Evolutionary conservation across 2,329 filamentous ascomycete species (phyloP).

Genomic region (Fusarium nanum): DNA sequence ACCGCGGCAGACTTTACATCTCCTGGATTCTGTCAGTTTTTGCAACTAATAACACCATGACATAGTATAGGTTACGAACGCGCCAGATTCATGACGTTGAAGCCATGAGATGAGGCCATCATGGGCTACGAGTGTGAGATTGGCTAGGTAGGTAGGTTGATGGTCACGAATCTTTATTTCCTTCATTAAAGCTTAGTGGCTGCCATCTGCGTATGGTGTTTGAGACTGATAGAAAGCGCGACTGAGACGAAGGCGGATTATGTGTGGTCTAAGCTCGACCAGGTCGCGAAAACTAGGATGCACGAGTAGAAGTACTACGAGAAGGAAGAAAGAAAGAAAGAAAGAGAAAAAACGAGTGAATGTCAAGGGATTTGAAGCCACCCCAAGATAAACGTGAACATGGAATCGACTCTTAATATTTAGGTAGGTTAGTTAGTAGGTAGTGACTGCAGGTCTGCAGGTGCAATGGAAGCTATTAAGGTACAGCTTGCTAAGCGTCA

Average conservation of each 20-base stretch:
- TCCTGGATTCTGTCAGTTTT: conserved; percentile 43
- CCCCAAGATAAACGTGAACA: not conserved
- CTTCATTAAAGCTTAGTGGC: conserved; percentile 6
- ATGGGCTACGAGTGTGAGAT: conserved; percentile 16
- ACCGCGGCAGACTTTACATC: conserved; percentile 51
- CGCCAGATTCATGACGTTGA: conserved; percentile 52
- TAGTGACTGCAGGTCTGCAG: no score
- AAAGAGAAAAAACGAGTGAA: not conserved
- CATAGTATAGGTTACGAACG: conserved; percentile 44
- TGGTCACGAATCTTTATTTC: conserved; percentile 2
- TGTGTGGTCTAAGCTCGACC: conserved; percentile 16
- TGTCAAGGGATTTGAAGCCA: no score
- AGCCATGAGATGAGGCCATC: conserved; percentile 51
- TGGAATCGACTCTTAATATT: no score
- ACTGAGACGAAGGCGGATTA: not conserved
- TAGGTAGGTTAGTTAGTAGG: no score
- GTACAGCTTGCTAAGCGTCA: no score
- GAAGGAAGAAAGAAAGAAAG: not conserved
- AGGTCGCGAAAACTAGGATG: not conserved
- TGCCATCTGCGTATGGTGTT: conserved; percentile 5
- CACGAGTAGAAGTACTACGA: not conserved
- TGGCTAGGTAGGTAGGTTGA: not conserved
- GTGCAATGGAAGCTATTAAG: no score
- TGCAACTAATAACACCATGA: not conserved
- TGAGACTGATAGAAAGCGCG: conserved; percentile 12